A percentile compares a stretch with the other conserved stretches of the same genome.
phyloP scores from a whole-genome alignment of 371 early-diverging fungal species.

The Lichtheimia ornata region DNA sequence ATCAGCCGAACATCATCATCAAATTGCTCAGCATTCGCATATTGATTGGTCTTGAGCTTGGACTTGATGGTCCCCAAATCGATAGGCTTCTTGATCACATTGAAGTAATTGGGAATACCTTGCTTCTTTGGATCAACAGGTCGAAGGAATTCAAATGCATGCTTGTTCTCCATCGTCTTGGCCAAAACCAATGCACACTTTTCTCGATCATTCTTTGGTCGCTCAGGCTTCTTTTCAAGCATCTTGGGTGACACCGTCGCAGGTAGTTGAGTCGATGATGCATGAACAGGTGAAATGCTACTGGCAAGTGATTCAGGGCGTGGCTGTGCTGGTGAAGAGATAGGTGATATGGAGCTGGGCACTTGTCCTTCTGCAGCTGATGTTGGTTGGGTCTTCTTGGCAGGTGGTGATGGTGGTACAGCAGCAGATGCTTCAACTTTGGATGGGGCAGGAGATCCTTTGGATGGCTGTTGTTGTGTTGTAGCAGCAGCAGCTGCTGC shows the following conservation, averaged over 20 bases:
- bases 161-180: slow-evolving; percentile 33
- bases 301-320: not conserved
- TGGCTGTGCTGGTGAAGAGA: not conserved
- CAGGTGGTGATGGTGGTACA: too few relatives aligned
- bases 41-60: slow-evolving; percentile 57
- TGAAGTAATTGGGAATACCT: slow-evolving; percentile 68
- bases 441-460: not conserved
- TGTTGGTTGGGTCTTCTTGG: not conserved
- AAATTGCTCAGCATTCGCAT: slow-evolving; percentile 44
- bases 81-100: slow-evolving; percentile 95
- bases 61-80: slow-evolving; percentile 92
- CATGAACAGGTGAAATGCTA: not conserved
- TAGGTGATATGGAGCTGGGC: not conserved
- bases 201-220: slow-evolving; percentile 26
- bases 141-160: slow-evolving; percentile 44
- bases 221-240: slow-evolving; percentile 12
- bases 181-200: slow-evolving; percentile 29
- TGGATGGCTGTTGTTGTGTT: not conserved
- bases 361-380: not conserved
- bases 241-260: not conserved
- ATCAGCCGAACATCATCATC: slow-evolving; percentile 54
- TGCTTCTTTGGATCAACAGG: slow-evolving; percentile 54
- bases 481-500: too few relatives aligned
- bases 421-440: too few relatives aligned
- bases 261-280: slow-evolving; percentile 3